phyloP scores from a whole-genome alignment of 371 early-diverging fungal species.

The Umbelopsis sp. region DNA sequence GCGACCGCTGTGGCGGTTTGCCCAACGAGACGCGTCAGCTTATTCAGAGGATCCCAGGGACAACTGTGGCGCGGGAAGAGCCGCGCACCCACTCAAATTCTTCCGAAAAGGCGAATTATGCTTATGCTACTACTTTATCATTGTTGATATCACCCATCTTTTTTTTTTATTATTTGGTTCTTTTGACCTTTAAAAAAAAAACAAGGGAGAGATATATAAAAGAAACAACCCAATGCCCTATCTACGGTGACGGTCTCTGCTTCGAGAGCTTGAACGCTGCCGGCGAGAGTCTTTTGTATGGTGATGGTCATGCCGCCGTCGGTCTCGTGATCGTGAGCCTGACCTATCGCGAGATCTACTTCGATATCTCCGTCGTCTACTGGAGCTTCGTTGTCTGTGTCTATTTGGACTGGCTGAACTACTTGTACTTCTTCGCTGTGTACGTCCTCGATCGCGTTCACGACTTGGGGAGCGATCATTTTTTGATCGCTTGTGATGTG shows the following conservation, averaged over 20 bases:
- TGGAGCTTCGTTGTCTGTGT: background rate
- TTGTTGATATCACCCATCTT: background rate
- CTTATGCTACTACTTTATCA: no score
- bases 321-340: background rate
- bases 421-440: background rate
- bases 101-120: no score
- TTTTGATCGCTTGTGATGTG: slow-evolving; percentile 2
- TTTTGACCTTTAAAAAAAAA: background rate
- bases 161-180: background rate
- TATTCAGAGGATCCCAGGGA: background rate
- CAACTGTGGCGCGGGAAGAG: background rate
- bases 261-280: background rate
- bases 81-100: no score
- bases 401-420: background rate
- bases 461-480: background rate
- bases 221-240: background rate
- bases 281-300: slow-evolving; percentile 1
- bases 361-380: slow-evolving; percentile 2
- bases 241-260: background rate
- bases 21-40: background rate
- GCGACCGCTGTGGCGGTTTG: slow-evolving; percentile 1
- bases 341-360: background rate
- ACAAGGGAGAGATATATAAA: background rate
- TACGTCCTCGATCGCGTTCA: slow-evolving; percentile 3
- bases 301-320: background rate